phyloP scores from a whole-genome alignment of 495 filamentous ascomycete species.

The Thermochaetoides thermophila region DNA sequence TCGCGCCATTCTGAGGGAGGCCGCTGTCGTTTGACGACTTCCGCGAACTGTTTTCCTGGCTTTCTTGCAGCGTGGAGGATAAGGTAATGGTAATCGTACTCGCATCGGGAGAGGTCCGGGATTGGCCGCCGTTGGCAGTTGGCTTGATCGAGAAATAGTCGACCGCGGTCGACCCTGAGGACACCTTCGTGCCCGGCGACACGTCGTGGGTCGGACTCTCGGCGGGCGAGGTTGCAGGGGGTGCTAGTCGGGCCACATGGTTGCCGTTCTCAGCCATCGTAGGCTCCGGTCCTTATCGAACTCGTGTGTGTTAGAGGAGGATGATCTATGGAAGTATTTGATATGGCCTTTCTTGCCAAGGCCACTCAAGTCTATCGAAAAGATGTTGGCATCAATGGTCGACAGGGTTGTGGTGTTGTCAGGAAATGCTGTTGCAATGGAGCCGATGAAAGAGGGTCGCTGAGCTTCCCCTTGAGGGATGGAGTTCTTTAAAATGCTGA shows the following conservation, averaged over 20 bases:
- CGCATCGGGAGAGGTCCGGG: constrained; percentile 11
- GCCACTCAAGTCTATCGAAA: too few species aligned
- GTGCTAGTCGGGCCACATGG: constrained; percentile 17
- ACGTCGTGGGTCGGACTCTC: constrained; percentile 25
- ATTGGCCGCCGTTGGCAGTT: constrained; percentile 3
- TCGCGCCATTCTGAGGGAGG: constrained; percentile 14
- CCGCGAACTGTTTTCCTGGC: constrained; percentile 7
- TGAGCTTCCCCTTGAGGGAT: too few species aligned
- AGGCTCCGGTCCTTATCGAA: constrained; percentile 1
- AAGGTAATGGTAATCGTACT: constrained; percentile 12
- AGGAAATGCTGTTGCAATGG: too few species aligned
- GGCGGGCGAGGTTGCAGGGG: constrained; percentile 10
- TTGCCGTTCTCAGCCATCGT: constrained; percentile 15
- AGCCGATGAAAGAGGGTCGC: too few species aligned
- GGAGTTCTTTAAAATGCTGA: too few species aligned
- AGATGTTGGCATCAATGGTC: too few species aligned
- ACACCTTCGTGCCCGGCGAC: constrained; percentile 23
- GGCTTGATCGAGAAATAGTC: constrained; percentile 23
- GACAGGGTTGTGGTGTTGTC: too few species aligned
- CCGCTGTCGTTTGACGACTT: constrained; percentile 13
- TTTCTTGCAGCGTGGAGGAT: constrained; percentile 11
- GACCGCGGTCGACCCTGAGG: constrained; percentile 8
- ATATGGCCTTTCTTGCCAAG: too few species aligned
- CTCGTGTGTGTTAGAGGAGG: too few species aligned
- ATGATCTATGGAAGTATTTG: too few species aligned